These are phyloP conservation scores for Colletotrichum chlorophyti DNA, from an alignment of 2,329 filamentous ascomycete genomes.

Conservation along the genomic window DNA sequence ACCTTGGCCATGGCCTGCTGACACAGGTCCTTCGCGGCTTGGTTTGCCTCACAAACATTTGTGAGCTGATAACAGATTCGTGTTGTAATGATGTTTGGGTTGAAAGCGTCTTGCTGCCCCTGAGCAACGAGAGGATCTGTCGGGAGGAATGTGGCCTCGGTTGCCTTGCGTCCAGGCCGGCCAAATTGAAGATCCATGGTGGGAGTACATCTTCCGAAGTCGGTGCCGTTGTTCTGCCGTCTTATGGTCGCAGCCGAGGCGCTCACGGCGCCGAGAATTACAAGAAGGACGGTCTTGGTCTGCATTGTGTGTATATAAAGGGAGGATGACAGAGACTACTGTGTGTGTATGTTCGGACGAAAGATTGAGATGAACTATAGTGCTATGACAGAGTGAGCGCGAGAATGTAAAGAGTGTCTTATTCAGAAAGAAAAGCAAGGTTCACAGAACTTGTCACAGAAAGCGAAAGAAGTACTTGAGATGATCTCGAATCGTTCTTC, in stretches of 20 bases:
- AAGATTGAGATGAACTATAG: neutral
- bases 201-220: constrained; percentile 57
- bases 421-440: neutral
- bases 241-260: constrained; percentile 8
- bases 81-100: constrained; percentile 70
- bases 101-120: constrained; percentile 64
- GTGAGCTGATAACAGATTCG: constrained; percentile 65
- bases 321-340: neutral
- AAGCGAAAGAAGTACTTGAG: neutral
- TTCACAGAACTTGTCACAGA: constrained; percentile 10
- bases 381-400: neutral
- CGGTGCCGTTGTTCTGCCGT: constrained; percentile 36
- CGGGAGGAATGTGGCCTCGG: constrained; percentile 66
- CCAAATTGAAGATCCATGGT: constrained; percentile 64
- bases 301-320: constrained; percentile 13
- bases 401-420: neutral
- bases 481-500: neutral
- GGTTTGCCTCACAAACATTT: constrained; percentile 64
- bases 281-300: constrained; percentile 1
- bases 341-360: too few species aligned
- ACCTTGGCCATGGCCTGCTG: constrained; percentile 56
- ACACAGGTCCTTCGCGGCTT: constrained; percentile 58
- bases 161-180: constrained; percentile 54
- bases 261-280: constrained; percentile 10
- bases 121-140: constrained; percentile 59